phyloP scores from a whole-genome alignment of 805 yeast species.

The Nakazawaea molendinolei region DNA sequence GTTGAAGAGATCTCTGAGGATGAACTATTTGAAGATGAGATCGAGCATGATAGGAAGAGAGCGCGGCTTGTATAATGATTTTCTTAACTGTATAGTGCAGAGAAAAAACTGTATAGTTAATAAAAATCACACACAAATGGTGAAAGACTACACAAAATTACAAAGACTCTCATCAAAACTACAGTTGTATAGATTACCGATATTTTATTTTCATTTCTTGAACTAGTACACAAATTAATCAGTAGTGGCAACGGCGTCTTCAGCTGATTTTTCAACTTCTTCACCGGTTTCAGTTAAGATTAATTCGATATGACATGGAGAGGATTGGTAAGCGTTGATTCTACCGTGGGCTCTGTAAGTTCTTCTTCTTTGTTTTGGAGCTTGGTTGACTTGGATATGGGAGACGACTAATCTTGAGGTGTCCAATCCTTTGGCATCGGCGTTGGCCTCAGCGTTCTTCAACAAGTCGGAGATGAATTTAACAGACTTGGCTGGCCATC shows the following conservation, averaged over 20 bases:
- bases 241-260: slow-evolving; percentile 26
- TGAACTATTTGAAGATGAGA: slow-evolving; percentile 9
- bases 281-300: slow-evolving; percentile 94
- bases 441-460: slow-evolving; percentile 97
- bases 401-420: slow-evolving; percentile 87
- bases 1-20: neutral
- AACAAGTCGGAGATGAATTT: slow-evolving; percentile 90
- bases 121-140: too few species aligned
- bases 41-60: too few species aligned
- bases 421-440: slow-evolving; percentile 98
- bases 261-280: slow-evolving; percentile 86
- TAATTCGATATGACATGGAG: slow-evolving; percentile 98
- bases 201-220: neutral
- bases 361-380: slow-evolving; percentile 99
- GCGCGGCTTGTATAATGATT: too few species aligned
- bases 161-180: neutral
- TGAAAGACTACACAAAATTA: neutral
- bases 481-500: slow-evolving; percentile 99
- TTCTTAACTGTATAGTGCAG: too few species aligned
- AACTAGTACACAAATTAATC: neutral
- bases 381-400: slow-evolving; percentile 99
- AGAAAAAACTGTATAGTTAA: neutral
- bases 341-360: slow-evolving; percentile 99
- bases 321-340: slow-evolving; percentile 97
- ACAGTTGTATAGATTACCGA: slow-evolving; percentile 18